These are phyloP conservation scores for Ceratocystis variospora DNA, from an alignment of 2,329 filamentous ascomycete species.

Conservation along the genomic window DNA sequence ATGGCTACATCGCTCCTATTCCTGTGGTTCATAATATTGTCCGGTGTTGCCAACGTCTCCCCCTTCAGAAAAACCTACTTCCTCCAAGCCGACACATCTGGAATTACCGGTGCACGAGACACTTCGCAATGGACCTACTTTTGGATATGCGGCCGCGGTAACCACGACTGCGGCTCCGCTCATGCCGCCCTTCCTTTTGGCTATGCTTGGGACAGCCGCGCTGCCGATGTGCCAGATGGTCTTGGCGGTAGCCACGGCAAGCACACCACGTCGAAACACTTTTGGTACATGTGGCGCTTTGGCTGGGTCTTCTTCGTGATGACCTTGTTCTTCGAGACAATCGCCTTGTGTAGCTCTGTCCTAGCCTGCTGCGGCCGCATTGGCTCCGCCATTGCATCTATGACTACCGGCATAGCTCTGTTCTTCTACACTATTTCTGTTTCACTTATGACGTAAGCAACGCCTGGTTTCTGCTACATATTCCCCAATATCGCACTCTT, in stretches of 20 bases:
- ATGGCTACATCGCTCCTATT: slow-evolving; percentile 39
- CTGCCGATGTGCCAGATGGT: slow-evolving; percentile 31
- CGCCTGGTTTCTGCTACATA: neutral
- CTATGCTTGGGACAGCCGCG: slow-evolving; percentile 49
- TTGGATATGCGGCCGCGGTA: slow-evolving; percentile 56
- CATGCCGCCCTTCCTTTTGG: slow-evolving; percentile 55
- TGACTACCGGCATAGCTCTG: slow-evolving; percentile 46
- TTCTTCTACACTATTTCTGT: slow-evolving; percentile 56
- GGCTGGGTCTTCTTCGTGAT: slow-evolving; percentile 87
- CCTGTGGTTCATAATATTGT: slow-evolving; percentile 46
- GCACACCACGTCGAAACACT: slow-evolving; percentile 43
- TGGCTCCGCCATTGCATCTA: slow-evolving; percentile 51
- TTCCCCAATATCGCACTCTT: neutral
- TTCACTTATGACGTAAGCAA: slow-evolving; percentile 58
- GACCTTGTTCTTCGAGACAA: slow-evolving; percentile 60
- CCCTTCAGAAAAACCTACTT: slow-evolving; percentile 70
- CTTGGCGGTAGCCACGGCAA: slow-evolving; percentile 40
- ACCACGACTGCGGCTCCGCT: slow-evolving; percentile 49
- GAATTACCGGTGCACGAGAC: slow-evolving; percentile 53
- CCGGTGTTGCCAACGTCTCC: slow-evolving; percentile 35
- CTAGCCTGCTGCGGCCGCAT: slow-evolving; percentile 58
- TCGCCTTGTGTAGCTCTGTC: slow-evolving; percentile 54
- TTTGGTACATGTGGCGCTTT: slow-evolving; percentile 80
- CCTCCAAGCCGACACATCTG: slow-evolving; percentile 61
- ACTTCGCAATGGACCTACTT: slow-evolving; percentile 83